Base-by-base conservation (phyloP, 345 rosid genomes). In the Rhizophora mangle region DNA sequence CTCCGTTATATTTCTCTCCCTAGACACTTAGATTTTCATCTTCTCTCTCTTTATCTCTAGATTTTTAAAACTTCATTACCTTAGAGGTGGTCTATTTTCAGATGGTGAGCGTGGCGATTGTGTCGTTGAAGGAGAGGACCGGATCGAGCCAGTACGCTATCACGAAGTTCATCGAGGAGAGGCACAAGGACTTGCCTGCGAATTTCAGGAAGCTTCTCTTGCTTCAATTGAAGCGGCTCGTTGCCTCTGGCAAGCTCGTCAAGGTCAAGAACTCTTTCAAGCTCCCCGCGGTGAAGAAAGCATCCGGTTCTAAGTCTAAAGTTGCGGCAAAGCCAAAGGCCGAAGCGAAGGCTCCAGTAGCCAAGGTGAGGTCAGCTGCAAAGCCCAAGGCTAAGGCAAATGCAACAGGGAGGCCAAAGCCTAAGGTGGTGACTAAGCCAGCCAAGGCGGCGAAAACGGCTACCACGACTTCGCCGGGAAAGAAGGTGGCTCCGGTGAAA, bases 141-240 rank as follows among this genome's bases (percentile, higher is more conserved):
- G 79, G 79, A 60, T 75, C 79, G n/a, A 75, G 79, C 68, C 79
- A 75, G 55, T 52, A 69, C 27, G 79, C 79, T 20, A 65, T 75
- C 34, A 18, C 70, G 10, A 75, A 75, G 68, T 75, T 69, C 58
- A 47, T 70, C 37, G 79, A 75, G 36, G 73, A 68, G 19, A 74
- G 69, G 53, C 73, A 74, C 55, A 68, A 64, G 62, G 51, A 58
- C 11, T 29, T 74, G 60, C 78, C 78, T 55, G 3, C 78, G 1
- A 74, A 69, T 47, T 74, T 74, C 62, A 63, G 62, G 39, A 74
- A 74, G 64, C 64, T 74, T 5, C 37, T 74, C 18, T 18, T 51
- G 9, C 21, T 63, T 51, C 66, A 74, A 24, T 49, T 74, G 46
- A 74, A 63, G 73, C 69, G 60, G 37, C 66, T 74, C 8, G 73